Evolutionary conservation across 768 basidiomycete genomes (phyloP).

Genomic region (Suillus paluster): DNA sequence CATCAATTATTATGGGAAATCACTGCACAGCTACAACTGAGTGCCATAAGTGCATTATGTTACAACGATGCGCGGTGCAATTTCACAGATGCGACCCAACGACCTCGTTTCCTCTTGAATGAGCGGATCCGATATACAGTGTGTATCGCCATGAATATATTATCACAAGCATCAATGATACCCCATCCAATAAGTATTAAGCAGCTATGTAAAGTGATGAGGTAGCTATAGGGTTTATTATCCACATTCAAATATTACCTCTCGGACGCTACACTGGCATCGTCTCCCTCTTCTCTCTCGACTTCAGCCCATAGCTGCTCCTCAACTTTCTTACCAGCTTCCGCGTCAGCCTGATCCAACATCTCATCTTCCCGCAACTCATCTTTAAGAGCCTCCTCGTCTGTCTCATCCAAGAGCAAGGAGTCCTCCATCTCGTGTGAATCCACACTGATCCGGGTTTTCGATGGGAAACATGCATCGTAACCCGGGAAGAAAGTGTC

Average conservation of each 20-base stretch:
- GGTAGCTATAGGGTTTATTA: background rate
- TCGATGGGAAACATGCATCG: constrained; percentile 21
- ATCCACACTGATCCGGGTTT: constrained; percentile 21
- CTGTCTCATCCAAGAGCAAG: constrained; percentile 36
- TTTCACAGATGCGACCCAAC: too few species aligned
- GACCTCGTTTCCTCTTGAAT: too few species aligned
- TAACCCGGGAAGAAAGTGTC: constrained; percentile 26
- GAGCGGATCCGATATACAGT: too few species aligned
- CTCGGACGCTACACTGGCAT: background rate
- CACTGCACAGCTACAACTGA: too few species aligned
- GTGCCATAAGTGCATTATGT: too few species aligned
- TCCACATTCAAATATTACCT: background rate
- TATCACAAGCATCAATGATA: background rate
- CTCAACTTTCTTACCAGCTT: constrained; percentile 41
- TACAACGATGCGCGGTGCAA: too few species aligned
- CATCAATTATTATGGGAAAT: too few species aligned
- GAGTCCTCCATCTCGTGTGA: constrained; percentile 25
- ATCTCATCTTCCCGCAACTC: constrained; percentile 50
- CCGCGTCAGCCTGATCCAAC: constrained; percentile 43
- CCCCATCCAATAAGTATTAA: background rate
- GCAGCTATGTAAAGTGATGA: background rate
- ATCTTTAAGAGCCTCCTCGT: constrained; percentile 39
- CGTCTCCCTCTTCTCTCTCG: constrained; percentile 25
- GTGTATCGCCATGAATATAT: too few species aligned
- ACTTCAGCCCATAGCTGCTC: constrained; percentile 45